phyloP scores from a whole-genome alignment of 495 filamentous ascomycete genomes.

The Aspergillus biplanus region DNA sequence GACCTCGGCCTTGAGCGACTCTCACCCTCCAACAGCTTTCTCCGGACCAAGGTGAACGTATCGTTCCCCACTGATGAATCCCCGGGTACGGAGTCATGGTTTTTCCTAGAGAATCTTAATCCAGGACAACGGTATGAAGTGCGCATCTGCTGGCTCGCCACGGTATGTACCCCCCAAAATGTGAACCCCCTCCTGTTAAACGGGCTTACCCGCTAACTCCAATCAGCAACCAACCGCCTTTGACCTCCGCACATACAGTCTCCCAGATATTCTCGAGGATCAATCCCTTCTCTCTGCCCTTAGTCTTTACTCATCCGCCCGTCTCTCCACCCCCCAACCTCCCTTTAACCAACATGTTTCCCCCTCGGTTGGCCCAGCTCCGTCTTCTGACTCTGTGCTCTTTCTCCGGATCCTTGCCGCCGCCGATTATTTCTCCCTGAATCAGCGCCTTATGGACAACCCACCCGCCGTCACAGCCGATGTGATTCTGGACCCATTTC shows the following conservation, averaged over 20 bases:
- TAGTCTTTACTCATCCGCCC: slow-evolving; percentile 60
- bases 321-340: slow-evolving; percentile 32
- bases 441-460: slow-evolving; percentile 73
- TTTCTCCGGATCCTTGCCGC: slow-evolving; percentile 76
- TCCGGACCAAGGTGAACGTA: slow-evolving; percentile 65
- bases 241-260: slow-evolving; percentile 62
- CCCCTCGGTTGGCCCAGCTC: slow-evolving; percentile 27
- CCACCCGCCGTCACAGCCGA: slow-evolving; percentile 79
- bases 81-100: slow-evolving; percentile 77
- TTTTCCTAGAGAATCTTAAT: slow-evolving; percentile 74
- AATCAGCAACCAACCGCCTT: slow-evolving; percentile 87
- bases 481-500: slow-evolving; percentile 85
- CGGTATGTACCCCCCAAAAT: slow-evolving; percentile 65
- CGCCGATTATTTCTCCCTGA: slow-evolving; percentile 80
- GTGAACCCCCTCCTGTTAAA: background rate
- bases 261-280: slow-evolving; percentile 60
- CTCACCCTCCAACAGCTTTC: slow-evolving; percentile 54
- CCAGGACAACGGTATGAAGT: slow-evolving; percentile 85
- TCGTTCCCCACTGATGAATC: slow-evolving; percentile 62
- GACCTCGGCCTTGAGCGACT: slow-evolving; percentile 68
- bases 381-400: slow-evolving; percentile 60
- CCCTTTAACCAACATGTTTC: background rate
- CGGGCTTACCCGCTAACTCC: background rate
- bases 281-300: slow-evolving; percentile 66
- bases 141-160: slow-evolving; percentile 91